These are phyloP conservation scores for Ziziphus jujuba DNA, from an alignment of 306 rosid species.

Conservation along the genomic window DNA sequence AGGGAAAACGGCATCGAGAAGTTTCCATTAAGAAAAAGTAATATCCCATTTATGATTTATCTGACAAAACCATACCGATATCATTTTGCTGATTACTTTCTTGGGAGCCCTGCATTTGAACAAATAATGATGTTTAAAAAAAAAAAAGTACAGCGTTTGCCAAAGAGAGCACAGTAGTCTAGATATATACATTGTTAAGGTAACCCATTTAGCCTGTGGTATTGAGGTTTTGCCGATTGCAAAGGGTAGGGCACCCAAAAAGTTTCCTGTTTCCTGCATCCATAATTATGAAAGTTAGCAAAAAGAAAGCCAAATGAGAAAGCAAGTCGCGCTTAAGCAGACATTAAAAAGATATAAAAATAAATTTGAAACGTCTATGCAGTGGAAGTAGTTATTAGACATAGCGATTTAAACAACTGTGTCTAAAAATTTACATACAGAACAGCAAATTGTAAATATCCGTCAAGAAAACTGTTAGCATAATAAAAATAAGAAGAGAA, in stretches of 20 bases:
- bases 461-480: too few relatives aligned
- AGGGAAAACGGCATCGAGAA: background rate
- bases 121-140: conserved; percentile 5
- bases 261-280: conserved; percentile 36
- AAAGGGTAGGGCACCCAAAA: conserved; percentile 2
- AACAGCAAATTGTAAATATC: background rate
- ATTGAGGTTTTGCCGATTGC: conserved; percentile 7
- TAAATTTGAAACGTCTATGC: too few relatives aligned
- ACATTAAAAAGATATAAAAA: too few relatives aligned
- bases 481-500: too few relatives aligned
- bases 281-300: background rate
- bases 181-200: conserved; percentile 29
- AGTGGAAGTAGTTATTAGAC: too few relatives aligned
- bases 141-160: background rate
- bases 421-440: too few relatives aligned
- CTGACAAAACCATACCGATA: conserved; percentile 27
- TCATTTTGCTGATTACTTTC: conserved; percentile 33
- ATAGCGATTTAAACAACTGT: too few relatives aligned
- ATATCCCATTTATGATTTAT: background rate
- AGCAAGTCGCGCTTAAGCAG: too few relatives aligned
- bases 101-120: conserved; percentile 26
- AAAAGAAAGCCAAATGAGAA: background rate
- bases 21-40: background rate
- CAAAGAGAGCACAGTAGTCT: background rate
- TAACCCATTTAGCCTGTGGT: conserved; percentile 31